Evolutionary conservation across 169 alveolate species (phyloP).

Genomic region (Perkinsus olseni): DNA sequence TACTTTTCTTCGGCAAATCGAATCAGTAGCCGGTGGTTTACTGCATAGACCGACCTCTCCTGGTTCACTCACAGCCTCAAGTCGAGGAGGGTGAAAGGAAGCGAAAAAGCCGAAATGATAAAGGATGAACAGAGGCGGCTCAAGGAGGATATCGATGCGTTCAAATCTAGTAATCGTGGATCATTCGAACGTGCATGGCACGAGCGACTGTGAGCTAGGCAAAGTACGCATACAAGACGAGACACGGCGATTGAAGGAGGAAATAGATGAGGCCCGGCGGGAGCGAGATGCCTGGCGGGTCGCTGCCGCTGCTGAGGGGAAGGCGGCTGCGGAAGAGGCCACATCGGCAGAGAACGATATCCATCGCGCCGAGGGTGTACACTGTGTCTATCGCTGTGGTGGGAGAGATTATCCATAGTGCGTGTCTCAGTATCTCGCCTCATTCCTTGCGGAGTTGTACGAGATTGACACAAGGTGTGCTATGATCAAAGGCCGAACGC

Average conservation of each 20-base stretch:
- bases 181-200: background rate
- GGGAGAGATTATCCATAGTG: background rate
- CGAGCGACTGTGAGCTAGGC: background rate
- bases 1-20: background rate
- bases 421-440: background rate
- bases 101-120: background rate
- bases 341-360: background rate
- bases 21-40: background rate
- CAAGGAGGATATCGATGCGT: background rate
- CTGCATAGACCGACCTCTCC: background rate
- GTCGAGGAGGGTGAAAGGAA: background rate
- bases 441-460: background rate
- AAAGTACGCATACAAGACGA: background rate
- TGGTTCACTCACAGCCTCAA: background rate
- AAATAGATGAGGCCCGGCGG: background rate
- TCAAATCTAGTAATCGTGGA: background rate
- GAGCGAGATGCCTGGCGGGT: background rate
- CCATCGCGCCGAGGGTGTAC: background rate
- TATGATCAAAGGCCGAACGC: background rate
- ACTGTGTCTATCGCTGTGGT: background rate
- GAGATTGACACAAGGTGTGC: background rate
- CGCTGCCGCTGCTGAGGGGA: background rate
- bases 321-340: background rate
- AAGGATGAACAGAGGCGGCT: background rate
- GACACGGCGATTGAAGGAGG: background rate